These are phyloP conservation scores for Rhododendron ferrugineum DNA, from an alignment of 148 eudicot genomes.

Conservation along the genomic window DNA sequence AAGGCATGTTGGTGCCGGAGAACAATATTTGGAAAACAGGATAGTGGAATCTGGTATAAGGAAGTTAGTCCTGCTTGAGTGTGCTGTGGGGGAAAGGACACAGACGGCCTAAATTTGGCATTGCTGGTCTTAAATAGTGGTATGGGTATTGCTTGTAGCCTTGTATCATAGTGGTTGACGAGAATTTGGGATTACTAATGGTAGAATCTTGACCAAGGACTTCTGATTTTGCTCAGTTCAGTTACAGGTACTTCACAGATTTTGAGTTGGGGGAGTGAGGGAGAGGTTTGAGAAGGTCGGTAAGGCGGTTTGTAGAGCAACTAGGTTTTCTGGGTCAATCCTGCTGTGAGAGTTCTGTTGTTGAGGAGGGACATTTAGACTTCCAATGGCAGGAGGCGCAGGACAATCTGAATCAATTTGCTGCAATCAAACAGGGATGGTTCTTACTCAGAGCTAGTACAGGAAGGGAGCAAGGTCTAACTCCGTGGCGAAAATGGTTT, in stretches of 20 bases:
- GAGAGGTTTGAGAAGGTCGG: not conserved
- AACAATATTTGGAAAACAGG: not conserved
- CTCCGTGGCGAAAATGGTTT: not conserved
- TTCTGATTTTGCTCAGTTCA: not conserved
- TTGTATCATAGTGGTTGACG: not conserved
- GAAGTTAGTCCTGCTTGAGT: not conserved
- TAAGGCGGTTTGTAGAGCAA: not conserved
- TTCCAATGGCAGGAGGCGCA: not conserved
- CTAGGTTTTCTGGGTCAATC: not conserved
- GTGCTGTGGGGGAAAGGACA: not conserved
- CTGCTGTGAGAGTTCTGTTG: not conserved
- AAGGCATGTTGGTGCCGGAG: not conserved
- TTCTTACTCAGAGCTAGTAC: not conserved
- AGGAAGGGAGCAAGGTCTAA: not conserved
- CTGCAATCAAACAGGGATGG: not conserved
- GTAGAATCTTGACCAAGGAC: not conserved
- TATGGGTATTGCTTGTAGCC: not conserved
- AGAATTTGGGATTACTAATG: not conserved
- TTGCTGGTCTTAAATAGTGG: not conserved
- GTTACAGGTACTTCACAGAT: not conserved
- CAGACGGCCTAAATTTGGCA: not conserved
- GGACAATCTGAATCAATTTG: not conserved
- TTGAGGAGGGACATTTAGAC: not conserved
- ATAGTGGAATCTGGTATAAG: not conserved
- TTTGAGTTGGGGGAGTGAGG: not conserved